These are phyloP conservation scores for Pisolithus sp. DNA, from an alignment of 768 basidiomycete genomes.

Conservation along the genomic window DNA sequence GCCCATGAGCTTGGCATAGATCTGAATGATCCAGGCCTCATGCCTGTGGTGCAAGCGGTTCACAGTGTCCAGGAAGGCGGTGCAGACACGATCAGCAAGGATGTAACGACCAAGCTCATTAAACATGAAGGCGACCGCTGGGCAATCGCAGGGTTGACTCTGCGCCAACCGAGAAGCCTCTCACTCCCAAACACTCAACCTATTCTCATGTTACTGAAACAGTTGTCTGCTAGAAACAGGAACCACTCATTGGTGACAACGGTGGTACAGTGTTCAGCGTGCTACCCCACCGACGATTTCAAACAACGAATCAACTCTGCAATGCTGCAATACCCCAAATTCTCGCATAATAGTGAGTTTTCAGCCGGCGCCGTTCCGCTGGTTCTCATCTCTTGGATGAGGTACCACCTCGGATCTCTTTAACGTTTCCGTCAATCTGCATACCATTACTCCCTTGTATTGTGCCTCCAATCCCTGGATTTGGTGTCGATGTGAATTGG, in stretches of 20 bases:
- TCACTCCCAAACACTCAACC: background rate
- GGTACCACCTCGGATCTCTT: background rate
- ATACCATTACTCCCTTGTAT: background rate
- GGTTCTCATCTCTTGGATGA: background rate
- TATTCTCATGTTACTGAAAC: background rate
- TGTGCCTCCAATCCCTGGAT: background rate
- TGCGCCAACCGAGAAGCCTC: background rate
- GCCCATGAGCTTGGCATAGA: background rate
- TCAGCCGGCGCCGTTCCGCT: background rate
- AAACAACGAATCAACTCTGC: background rate
- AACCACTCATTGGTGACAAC: background rate
- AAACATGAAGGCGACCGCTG: background rate
- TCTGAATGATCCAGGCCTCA: background rate
- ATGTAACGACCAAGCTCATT: background rate
- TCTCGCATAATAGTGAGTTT: background rate
- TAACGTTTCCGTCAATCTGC: background rate
- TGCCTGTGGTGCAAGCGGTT: background rate
- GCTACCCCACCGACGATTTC: background rate
- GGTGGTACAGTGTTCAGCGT: background rate
- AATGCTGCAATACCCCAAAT: background rate
- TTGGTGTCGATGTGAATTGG: background rate
- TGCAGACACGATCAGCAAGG: background rate
- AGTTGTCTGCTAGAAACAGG: background rate
- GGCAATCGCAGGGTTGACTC: background rate
- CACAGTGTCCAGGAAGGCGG: background rate